Evolutionary conservation across 352 stramenopile genomes (phyloP).

Genomic region (Phytophthora sp.): DNA sequence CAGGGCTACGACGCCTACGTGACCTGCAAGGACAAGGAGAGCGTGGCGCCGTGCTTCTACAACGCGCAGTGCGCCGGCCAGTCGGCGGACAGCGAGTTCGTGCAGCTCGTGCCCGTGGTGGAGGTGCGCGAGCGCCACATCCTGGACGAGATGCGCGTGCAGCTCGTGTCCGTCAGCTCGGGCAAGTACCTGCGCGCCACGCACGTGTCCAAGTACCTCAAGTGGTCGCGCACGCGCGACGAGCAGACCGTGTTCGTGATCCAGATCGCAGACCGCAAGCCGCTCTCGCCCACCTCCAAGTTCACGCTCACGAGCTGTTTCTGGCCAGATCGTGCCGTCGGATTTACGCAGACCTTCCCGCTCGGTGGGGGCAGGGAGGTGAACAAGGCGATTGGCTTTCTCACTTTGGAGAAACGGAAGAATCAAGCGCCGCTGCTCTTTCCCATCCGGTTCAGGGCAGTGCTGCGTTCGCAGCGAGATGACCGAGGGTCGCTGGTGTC

Average conservation of each 20-base stretch:
- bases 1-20: conserved; percentile 72
- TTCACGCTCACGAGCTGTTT: conserved; percentile 69
- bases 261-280: conserved; percentile 58
- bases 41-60: conserved; percentile 62
- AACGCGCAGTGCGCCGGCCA: conserved; percentile 50
- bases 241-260: conserved; percentile 72
- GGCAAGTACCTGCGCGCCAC: conserved; percentile 68
- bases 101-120: conserved; percentile 60
- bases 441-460: conserved; percentile 59
- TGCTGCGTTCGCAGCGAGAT: conserved; percentile 41
- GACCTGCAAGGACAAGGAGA: conserved; percentile 51
- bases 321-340: conserved; percentile 53
- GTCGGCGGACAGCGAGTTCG: conserved; percentile 49
- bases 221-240: conserved; percentile 61
- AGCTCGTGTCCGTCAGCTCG: conserved; percentile 53
- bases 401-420: conserved; percentile 76
- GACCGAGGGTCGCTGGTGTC: conserved; percentile 22
- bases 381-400: conserved; percentile 59
- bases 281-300: conserved; percentile 50
- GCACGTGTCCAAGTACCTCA: conserved; percentile 70
- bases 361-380: conserved; percentile 54
- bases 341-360: conserved; percentile 64
- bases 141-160: conserved; percentile 64
- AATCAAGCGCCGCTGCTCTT: conserved; percentile 65
- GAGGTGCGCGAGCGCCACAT: conserved; percentile 62